Conservation (phyloP, 2,329 filamentous ascomycete genomes). For the Fusarium bactridioides region DNA sequence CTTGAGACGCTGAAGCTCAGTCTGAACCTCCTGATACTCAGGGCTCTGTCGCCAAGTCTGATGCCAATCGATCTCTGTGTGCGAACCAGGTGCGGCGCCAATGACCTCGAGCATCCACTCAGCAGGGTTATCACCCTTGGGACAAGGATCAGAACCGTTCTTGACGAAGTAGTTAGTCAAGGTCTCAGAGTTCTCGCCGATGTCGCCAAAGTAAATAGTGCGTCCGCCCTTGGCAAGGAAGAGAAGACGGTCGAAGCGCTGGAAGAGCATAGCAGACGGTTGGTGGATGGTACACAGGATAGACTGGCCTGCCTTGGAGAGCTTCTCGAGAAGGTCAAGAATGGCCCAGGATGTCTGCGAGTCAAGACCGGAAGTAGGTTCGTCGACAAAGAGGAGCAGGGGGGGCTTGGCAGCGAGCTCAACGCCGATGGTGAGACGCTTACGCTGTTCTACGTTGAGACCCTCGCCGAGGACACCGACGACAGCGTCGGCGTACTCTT, state of each 20-base stretch:
- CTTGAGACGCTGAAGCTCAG: constrained; percentile 65
- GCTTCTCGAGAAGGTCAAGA: constrained; percentile 72
- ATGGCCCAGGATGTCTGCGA: constrained; percentile 74
- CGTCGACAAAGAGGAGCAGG: constrained; percentile 62
- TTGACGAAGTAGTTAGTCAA: constrained; percentile 34
- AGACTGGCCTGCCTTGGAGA: constrained; percentile 60
- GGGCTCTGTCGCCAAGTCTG: constrained; percentile 49
- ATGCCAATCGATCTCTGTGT: constrained; percentile 37
- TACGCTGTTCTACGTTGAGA: constrained; percentile 60
- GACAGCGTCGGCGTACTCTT: constrained; percentile 63
- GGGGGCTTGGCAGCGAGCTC: constrained; percentile 54
- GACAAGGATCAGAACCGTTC: constrained; percentile 30
- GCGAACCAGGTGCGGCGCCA: constrained; percentile 36
- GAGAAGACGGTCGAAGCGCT: constrained; percentile 65
- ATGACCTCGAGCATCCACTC: constrained; percentile 43
- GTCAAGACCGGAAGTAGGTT: constrained; percentile 65
- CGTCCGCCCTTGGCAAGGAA: constrained; percentile 47
- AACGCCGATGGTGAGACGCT: constrained; percentile 60
- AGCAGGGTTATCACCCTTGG: constrained; percentile 36
- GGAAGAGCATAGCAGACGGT: constrained; percentile 49
- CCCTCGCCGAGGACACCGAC: constrained; percentile 55
- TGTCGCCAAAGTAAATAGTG: constrained; percentile 41
- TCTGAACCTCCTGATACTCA: constrained; percentile 58
- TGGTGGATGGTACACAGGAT: constrained; percentile 63
- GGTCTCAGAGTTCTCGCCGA: constrained; percentile 37